Evolutionary conservation across 23 red algal genomes (phyloP).

Genomic region (Gracilaria gracilis): DNA sequence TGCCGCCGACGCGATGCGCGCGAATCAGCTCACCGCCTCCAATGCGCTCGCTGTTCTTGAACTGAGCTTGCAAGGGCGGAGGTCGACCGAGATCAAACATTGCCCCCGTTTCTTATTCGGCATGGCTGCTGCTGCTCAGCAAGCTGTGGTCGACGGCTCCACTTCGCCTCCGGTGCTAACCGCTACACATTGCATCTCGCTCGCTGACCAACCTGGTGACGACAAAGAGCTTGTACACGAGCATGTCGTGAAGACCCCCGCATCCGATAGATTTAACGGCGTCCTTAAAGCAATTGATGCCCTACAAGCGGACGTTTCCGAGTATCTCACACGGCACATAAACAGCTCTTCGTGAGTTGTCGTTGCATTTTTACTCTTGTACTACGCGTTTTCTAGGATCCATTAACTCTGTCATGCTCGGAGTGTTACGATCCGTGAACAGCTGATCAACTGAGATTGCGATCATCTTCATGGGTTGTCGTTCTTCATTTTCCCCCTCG

Average conservation of each 20-base stretch:
- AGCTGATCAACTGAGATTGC: constrained; percentile 43
- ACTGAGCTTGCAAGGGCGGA: too few species aligned
- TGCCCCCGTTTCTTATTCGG: too few species aligned
- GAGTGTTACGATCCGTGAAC: constrained; percentile 39
- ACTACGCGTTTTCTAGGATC: constrained; percentile 47
- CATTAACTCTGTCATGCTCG: constrained; percentile 51
- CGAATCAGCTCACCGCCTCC: not conserved
- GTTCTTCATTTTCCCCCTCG: constrained; percentile 25
- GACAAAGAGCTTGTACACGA: not conserved
- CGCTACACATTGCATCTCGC: constrained; percentile 7
- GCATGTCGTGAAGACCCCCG: not conserved
- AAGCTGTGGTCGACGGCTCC: not conserved
- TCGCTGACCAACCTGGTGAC: not conserved
- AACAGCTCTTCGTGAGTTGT: not conserved
- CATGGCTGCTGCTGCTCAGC: not conserved
- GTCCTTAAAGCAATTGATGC: constrained; percentile 12
- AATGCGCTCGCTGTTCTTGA: too few species aligned
- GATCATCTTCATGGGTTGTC: constrained; percentile 51
- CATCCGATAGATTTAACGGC: not conserved
- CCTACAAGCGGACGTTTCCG: not conserved
- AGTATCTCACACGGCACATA: not conserved
- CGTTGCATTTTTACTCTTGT: constrained; percentile 10
- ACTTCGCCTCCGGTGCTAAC: not conserved
- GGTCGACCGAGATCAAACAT: too few species aligned
- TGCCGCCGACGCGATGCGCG: not conserved